Evolutionary conservation across 1,284 basidiomycete species (phyloP).

Genomic region (Phellopilus nigrolimitatus): DNA sequence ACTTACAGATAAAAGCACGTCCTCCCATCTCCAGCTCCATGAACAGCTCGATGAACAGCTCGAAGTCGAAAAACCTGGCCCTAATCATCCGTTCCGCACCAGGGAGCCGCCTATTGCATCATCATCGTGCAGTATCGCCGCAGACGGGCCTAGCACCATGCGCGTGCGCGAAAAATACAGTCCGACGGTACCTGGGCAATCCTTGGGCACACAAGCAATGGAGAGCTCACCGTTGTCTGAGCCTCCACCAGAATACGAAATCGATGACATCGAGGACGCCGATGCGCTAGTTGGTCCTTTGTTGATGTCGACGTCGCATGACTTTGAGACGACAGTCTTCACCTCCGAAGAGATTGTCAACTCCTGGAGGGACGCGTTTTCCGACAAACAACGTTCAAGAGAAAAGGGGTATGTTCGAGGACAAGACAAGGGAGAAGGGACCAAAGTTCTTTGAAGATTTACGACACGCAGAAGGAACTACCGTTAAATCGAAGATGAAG

Average conservation of each 20-base stretch:
- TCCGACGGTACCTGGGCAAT: too few species aligned
- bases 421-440: not conserved
- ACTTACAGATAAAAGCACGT: too few species aligned
- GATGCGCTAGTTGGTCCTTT: not conserved
- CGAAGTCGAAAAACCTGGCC: not conserved
- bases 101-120: not conserved
- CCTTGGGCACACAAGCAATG: too few species aligned
- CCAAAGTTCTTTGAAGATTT: not conserved
- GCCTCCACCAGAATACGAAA: not conserved
- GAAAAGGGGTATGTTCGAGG: not conserved
- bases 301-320: not conserved
- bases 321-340: too few species aligned
- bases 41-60: too few species aligned
- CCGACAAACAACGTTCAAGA: not conserved
- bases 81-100: not conserved
- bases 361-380: not conserved
- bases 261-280: constrained; percentile 6
- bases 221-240: not conserved
- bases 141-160: constrained; percentile 3
- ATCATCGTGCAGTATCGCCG: not conserved
- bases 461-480: not conserved
- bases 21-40: too few species aligned
- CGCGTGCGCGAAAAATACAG: not conserved
- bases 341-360: not conserved
- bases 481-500: not conserved